A percentile compares a stretch with the other conserved stretches of the same genome.
Conservation (phyloP, 352 stramenopile species). For the Phytopythium helicoides region DNA sequence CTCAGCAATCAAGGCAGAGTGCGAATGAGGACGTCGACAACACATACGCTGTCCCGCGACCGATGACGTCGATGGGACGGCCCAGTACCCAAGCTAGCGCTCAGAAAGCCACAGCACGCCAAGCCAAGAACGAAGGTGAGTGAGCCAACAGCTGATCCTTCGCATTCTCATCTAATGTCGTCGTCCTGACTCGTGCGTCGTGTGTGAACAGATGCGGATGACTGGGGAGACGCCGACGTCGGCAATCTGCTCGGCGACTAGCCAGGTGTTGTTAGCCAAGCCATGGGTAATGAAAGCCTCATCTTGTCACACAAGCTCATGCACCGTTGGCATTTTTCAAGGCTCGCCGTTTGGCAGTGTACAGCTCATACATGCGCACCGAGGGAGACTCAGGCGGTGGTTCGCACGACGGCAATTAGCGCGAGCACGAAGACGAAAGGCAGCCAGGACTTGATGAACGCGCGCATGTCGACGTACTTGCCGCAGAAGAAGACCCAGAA, state of each 20-base stretch:
- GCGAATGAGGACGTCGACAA: constrained; percentile 20
- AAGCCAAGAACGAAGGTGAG: constrained; percentile 60
- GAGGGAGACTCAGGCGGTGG: constrained; percentile 10
- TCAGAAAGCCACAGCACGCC: constrained; percentile 28
- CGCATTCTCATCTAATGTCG: constrained; percentile 7
- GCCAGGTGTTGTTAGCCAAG: neutral
- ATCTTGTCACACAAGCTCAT: neutral
- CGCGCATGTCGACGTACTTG: constrained; percentile 42
- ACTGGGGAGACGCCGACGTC: constrained; percentile 80
- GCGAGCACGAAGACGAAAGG: constrained; percentile 30
- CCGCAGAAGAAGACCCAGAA: constrained; percentile 81
- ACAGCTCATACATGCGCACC: too few species aligned
- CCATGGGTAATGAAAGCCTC: neutral
- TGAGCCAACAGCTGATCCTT: constrained; percentile 3
- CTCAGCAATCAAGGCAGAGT: constrained; percentile 11
- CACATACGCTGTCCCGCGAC: constrained; percentile 39
- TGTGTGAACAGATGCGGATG: constrained; percentile 50
- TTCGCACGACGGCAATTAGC: constrained; percentile 22
- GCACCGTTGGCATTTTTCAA: neutral
- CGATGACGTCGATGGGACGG: constrained; percentile 33
- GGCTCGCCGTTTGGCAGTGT: too few species aligned
- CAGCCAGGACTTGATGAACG: constrained; percentile 36
- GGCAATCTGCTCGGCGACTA: constrained; percentile 74
- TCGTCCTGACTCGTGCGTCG: constrained; percentile 7
- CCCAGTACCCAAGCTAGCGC: constrained; percentile 21